These are phyloP conservation scores for Claviceps sp. DNA, from an alignment of 2,329 filamentous ascomycete species.

Conservation along the genomic window DNA sequence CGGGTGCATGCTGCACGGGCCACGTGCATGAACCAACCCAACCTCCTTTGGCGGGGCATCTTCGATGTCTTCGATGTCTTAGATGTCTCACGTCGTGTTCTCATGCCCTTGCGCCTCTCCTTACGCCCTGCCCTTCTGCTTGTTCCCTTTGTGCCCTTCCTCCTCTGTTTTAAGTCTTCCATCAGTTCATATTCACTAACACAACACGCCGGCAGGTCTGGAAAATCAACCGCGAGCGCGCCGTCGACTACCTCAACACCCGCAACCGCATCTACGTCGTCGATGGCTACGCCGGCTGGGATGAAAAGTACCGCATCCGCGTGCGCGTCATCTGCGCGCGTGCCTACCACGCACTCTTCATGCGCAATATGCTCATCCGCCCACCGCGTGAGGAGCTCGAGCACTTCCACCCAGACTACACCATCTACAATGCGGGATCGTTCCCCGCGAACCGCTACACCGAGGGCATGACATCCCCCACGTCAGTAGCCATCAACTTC, in stretches of 20 bases:
- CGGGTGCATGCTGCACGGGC: too few relatives aligned
- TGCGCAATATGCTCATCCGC: constrained; percentile 99
- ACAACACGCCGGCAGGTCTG: constrained; percentile 54
- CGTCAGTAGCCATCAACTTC: constrained; percentile 97
- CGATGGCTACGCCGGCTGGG: constrained; percentile 96
- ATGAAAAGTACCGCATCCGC: constrained; percentile 93
- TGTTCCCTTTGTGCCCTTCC: too few relatives aligned
- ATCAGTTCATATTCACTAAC: background rate
- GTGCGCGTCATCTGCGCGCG: constrained; percentile 97
- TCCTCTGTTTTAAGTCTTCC: too few relatives aligned
- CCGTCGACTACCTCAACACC: constrained; percentile 98
- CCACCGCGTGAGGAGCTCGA: constrained; percentile 82
- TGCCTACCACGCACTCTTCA: constrained; percentile 98
- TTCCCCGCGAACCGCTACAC: constrained; percentile 99
- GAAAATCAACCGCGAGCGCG: constrained; percentile 98
- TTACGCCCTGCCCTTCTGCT: too few relatives aligned
- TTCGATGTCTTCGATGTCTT: too few relatives aligned
- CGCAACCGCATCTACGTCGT: constrained; percentile 97
- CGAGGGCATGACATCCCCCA: constrained; percentile 95
- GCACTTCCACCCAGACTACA: constrained; percentile 97
- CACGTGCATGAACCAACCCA: too few relatives aligned
- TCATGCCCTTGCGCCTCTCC: too few relatives aligned
- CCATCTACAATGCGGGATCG: constrained; percentile 97
- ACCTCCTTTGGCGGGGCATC: too few relatives aligned
- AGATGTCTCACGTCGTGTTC: too few relatives aligned